Base-by-base conservation (phyloP, 2,329 filamentous ascomycete genomes). In the Phyllosticta citrichinensis region DNA sequence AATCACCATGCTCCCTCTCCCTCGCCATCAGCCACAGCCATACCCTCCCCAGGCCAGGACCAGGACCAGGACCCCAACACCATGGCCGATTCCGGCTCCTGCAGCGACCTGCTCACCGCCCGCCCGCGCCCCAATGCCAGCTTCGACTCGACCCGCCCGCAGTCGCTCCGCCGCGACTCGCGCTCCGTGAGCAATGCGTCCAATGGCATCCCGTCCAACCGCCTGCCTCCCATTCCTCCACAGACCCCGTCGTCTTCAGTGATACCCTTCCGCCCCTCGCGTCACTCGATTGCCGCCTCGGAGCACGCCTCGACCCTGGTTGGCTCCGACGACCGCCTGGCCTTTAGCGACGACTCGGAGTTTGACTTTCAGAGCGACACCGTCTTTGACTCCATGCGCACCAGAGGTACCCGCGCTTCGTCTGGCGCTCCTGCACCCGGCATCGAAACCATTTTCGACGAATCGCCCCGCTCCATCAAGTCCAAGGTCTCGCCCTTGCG, bases 381-480 rank as follows among this genome's bases (percentile, higher is more conserved):
- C 19, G 80, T 88, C 61, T 91, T 85, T 72, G 89, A 92, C 75
- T 91, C 88, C 30, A 75, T 91, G 66, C 85, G 87, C 58, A 91
- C 88, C 17, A 80, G 82, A 63, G 86, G 82, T 50, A 90, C 87
- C 10, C 81, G 82, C 63, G 87, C 85, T 64, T 80, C 82, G 59
- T 83, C 85, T 63, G 83, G 84, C 35, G 81, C 85, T 55, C 85
- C 89, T 69, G 87, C 87, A 27, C 87, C 88, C 17, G 77, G 80
- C 56, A 84, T 91, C 56, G 88, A 91, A 68, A 89, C 85, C 24
- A 88, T 91, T 78, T 92, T 91, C 72, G 88, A 92, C 73, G 88
- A 92, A 67, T 89, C 87, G 14, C 87, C 86, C 40, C 82, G 84
- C 8, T 68, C 73, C 17, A 66, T 69, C 27, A 76, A 77, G 64